Base-by-base conservation (phyloP, 139 green algal genomes). In the Chlorella sp. region DNA sequence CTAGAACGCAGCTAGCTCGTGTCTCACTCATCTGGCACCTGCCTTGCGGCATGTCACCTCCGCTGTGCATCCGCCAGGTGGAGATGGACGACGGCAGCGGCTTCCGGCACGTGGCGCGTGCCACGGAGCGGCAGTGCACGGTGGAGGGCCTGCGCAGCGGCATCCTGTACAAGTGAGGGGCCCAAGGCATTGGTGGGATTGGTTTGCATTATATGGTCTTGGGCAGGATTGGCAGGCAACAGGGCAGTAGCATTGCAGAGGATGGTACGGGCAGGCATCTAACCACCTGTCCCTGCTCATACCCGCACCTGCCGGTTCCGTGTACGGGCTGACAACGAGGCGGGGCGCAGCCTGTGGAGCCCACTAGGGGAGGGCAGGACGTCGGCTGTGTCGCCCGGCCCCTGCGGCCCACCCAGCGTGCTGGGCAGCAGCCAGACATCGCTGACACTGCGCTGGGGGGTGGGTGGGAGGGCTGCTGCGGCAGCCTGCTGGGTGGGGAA, bases 321-420 rank as follows among this genome's bases (percentile, higher is more conserved):
- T 2, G 67, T 97, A 14, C 83, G 76, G 11, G 92, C 92, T 1
- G 89, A 96, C 19, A 97, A 96, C 80, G 87, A 91, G 48, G 93
- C 94, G 78, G 92, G 92, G 56, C 80, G 56, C 28, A 91, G 91
- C 79, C 38, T 81, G 40, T 92, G 84, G 84, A 92, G 92, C 81
- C 41, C 48, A 26, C 46, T 51, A 32, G 67, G 76, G 3, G 67
- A 81, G 28, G 83, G 84, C 9, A 76, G 51, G 30, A 94, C 91
- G 20, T 86, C 86, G 54, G 89, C 90, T 8, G 90, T 85, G 17
- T 38, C 74, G 17, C 91, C 92, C 7, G 65, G 38, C 24, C 75
- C 81, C 40, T 89, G 90, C 0, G 54, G 43, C 0, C 36, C 86
- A 28, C 82, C 91, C 13, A 58, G 76, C 46, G 36, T 87, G 24